phyloP scores from a whole-genome alignment of 2,329 filamentous ascomycete genomes.

The Fusarium siculi region DNA sequence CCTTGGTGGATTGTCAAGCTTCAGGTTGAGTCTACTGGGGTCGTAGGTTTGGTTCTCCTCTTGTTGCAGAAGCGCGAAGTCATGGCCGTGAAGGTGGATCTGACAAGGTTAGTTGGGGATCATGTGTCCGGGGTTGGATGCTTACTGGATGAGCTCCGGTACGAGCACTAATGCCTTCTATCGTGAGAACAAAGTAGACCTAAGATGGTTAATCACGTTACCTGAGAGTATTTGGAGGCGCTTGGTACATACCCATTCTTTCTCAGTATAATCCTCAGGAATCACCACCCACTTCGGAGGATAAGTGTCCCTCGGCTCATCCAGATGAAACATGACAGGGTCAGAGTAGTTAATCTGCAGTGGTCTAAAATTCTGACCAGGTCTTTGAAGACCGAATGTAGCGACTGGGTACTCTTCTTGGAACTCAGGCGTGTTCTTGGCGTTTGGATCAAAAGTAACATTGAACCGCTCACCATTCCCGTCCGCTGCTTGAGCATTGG shows the following conservation, averaged over 20 bases:
- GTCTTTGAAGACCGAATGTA: slow-evolving; percentile 17
- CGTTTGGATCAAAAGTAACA: slow-evolving; percentile 11
- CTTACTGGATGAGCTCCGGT: slow-evolving; percentile 35
- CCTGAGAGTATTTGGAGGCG: accelerated
- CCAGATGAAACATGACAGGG: slow-evolving; percentile 27
- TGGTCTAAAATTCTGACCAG: slow-evolving; percentile 11
- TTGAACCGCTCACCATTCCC: slow-evolving; percentile 27
- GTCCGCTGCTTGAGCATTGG: slow-evolving; percentile 11
- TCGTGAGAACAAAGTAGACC: slow-evolving; percentile 33
- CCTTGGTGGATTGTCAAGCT: slow-evolving; percentile 57
- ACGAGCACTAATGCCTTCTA: background rate
- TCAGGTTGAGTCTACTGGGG: slow-evolving; percentile 20
- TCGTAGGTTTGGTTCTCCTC: slow-evolving; percentile 17
- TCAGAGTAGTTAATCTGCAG: slow-evolving; percentile 35
- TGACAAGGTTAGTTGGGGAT: background rate
- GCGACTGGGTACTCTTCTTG: slow-evolving; percentile 22
- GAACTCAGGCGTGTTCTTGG: background rate
- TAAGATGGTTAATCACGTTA: background rate
- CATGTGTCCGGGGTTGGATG: accelerated
- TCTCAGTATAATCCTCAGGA: slow-evolving; percentile 32
- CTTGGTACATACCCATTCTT: slow-evolving; percentile 22
- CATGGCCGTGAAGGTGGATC: slow-evolving; percentile 41
- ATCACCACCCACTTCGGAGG: slow-evolving; percentile 35
- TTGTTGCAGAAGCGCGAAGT: slow-evolving; percentile 38
- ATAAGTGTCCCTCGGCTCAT: background rate